Conservation (phyloP, 805 yeast genomes). For the Starmerella vaccinii region DNA sequence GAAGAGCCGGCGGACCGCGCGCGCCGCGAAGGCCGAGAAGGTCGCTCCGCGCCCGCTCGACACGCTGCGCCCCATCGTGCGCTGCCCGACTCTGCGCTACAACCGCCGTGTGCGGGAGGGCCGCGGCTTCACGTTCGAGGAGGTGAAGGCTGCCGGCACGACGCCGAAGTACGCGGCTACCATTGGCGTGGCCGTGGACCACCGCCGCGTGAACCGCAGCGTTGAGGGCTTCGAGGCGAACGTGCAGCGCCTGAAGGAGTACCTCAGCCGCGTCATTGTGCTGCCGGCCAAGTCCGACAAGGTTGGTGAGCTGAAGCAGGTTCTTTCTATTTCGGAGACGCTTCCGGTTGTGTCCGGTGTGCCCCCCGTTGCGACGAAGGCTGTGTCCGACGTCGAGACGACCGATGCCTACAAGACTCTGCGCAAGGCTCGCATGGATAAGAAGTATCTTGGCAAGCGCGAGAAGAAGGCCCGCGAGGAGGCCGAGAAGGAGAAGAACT, state of each 20-base stretch:
- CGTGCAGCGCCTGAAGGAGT: constrained; percentile 93
- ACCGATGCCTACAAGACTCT: constrained; percentile 88
- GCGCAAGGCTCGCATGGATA: constrained; percentile 89
- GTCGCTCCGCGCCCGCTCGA: constrained; percentile 98
- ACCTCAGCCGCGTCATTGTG: constrained; percentile 89
- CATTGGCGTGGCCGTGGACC: constrained; percentile 97
- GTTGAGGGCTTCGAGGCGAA: constrained; percentile 89
- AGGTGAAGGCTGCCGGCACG: constrained; percentile 95
- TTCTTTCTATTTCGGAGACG: constrained; percentile 49
- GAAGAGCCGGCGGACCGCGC: constrained; percentile 89
- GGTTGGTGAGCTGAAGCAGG: constrained; percentile 62
- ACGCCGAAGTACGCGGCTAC: constrained; percentile 88
- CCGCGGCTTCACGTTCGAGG: constrained; percentile 97
- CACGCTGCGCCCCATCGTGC: constrained; percentile 90
- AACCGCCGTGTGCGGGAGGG: constrained; percentile 99
- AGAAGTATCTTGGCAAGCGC: constrained; percentile 90
- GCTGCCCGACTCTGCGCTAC: constrained; percentile 98
- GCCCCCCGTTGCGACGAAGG: constrained; percentile 71
- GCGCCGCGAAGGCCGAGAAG: constrained; percentile 87
- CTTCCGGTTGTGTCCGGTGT: constrained; percentile 87
- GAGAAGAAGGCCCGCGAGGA: constrained; percentile 94
- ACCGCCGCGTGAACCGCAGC: constrained; percentile 98
- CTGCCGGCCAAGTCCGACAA: constrained; percentile 72
- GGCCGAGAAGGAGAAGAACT: constrained; percentile 81
- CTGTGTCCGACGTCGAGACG: constrained; percentile 60